These are phyloP conservation scores for Corchorus olitorius DNA, from an alignment of 345 rosid species.

Conservation along the genomic window DNA sequence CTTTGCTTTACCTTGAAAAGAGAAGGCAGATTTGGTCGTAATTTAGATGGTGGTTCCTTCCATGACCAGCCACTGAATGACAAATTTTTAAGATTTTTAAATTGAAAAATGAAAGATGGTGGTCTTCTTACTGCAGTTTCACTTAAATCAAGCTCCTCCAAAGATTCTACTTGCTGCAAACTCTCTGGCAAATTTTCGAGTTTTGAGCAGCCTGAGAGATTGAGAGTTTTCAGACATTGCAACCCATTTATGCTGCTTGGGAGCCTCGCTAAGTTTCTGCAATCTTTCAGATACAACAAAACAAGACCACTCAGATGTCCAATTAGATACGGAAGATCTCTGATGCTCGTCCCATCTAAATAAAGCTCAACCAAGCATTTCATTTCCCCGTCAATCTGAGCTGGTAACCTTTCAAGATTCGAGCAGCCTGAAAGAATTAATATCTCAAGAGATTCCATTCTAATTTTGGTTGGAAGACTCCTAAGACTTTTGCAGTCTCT, in stretches of 20 bases:
- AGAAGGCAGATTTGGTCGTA: too few species aligned
- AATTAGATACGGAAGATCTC: too few species aligned
- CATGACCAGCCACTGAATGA: slow-evolving; percentile 8
- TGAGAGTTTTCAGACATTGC: slow-evolving; percentile 24
- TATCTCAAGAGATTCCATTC: slow-evolving; percentile 30
- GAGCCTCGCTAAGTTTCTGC: slow-evolving; percentile 27
- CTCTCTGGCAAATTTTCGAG: not conserved
- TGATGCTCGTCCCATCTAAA: slow-evolving; percentile 14
- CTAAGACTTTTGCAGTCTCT: slow-evolving; percentile 24
- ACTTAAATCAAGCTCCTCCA: slow-evolving; percentile 1
- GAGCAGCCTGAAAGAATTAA: slow-evolving; percentile 34
- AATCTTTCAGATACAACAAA: slow-evolving; percentile 18
- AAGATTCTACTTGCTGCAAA: not conserved
- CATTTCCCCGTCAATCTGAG: slow-evolving; percentile 23
- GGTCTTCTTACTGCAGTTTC: slow-evolving; percentile 24
- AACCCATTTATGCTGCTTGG: slow-evolving; percentile 30
- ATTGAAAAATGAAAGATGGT: slow-evolving; percentile 1
- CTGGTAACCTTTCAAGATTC: slow-evolving; percentile 29
- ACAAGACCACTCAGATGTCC: too few species aligned
- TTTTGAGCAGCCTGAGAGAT: not conserved
- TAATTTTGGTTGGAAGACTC: slow-evolving; percentile 30
- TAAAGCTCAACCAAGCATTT: slow-evolving; percentile 32
- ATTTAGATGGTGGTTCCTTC: not conserved
- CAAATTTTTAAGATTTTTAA: slow-evolving; percentile 27
- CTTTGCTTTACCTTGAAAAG: too few species aligned